Evolutionary conservation across 257 asterid species (phyloP).

Genomic region (Jacaranda copaia): DNA sequence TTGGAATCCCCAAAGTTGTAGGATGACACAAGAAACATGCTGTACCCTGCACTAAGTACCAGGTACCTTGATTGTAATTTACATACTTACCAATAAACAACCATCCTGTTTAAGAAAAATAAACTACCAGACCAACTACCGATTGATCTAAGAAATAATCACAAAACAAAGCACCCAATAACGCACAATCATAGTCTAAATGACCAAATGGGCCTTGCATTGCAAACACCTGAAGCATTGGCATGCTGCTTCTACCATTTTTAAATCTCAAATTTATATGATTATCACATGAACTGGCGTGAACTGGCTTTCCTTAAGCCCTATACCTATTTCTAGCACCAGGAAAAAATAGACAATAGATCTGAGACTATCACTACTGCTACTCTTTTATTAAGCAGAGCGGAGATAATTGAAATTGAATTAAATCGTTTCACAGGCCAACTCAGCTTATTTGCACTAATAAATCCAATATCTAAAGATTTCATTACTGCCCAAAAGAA

Average conservation of each 20-base stretch:
- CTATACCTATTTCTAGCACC: not conserved
- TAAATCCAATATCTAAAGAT: not conserved
- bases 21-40: constrained; percentile 1
- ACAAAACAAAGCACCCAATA: not conserved
- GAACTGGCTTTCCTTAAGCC: not conserved
- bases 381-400: not conserved
- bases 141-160: not conserved
- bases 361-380: not conserved
- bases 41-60: not conserved
- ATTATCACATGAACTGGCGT: not conserved
- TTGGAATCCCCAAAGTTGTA: not conserved
- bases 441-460: not conserved
- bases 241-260: not conserved
- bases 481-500: not conserved
- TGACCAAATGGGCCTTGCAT: not conserved
- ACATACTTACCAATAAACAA: too few relatives aligned
- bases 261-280: not conserved
- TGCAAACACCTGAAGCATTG: not conserved
- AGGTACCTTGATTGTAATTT: not conserved
- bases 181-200: not conserved
- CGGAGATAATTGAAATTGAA: not conserved
- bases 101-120: not conserved
- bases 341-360: not conserved
- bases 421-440: not conserved
- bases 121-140: not conserved